Evolutionary conservation across 176 grass and related monocot species (phyloP).

Genomic region (Carex myosuroides): DNA sequence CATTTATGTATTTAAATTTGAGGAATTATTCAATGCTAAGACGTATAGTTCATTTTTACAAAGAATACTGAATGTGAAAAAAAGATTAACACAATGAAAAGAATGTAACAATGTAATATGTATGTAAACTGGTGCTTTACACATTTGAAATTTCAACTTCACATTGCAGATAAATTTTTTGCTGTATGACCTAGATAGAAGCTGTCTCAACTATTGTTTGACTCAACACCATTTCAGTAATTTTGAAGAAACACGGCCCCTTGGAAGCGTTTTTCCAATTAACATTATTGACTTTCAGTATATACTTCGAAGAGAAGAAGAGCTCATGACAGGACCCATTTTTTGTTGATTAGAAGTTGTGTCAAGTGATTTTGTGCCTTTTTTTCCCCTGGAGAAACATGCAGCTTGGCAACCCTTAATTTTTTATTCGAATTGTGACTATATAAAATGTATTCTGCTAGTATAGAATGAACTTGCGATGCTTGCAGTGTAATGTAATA

Average conservation of each 20-base stretch:
- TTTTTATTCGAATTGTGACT: background rate
- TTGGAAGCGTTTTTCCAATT: background rate
- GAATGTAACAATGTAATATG: background rate
- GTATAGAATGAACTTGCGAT: background rate
- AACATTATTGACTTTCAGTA: background rate
- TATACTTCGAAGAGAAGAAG: background rate
- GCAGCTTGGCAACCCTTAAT: background rate
- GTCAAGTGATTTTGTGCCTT: background rate
- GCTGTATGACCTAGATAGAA: background rate
- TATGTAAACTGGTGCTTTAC: background rate
- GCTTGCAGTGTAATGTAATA: background rate
- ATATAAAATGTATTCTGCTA: background rate
- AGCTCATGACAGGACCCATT: background rate
- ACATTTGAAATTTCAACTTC: background rate
- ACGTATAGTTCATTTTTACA: background rate
- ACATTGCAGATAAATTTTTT: background rate
- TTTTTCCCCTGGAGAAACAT: background rate
- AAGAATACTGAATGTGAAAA: background rate
- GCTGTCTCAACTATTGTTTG: background rate
- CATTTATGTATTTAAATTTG: background rate
- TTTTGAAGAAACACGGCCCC: background rate
- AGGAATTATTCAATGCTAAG: background rate
- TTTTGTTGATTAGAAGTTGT: conserved; percentile 1
- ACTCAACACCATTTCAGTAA: background rate
- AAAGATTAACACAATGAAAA: background rate